Evolutionary conservation across 1,284 basidiomycete species (phyloP).

Genomic region (Cystobasidiaceae sp.): DNA sequence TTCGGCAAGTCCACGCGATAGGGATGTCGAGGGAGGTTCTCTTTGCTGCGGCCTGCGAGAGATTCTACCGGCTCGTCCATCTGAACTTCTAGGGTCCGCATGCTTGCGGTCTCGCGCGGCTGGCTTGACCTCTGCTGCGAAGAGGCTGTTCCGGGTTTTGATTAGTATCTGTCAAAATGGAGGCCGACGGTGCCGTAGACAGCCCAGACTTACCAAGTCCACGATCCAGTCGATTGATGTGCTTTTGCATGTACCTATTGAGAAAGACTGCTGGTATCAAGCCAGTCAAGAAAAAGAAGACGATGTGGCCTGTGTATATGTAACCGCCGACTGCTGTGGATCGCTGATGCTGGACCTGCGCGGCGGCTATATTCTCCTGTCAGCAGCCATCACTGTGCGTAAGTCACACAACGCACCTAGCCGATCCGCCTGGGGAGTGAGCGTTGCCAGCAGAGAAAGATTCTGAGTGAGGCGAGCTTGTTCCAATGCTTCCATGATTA

Average conservation of each 20-base stretch:
- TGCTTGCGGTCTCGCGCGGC: too few species aligned
- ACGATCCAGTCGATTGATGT: background rate
- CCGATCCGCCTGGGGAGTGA: background rate
- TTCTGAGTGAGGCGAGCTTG: background rate
- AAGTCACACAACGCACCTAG: background rate
- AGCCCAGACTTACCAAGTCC: background rate
- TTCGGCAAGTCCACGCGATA: too few species aligned
- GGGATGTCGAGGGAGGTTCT: too few species aligned
- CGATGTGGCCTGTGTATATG: background rate
- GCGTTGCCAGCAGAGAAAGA: background rate
- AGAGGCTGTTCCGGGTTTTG: too few species aligned
- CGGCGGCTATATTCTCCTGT: background rate
- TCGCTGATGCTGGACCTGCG: too few species aligned
- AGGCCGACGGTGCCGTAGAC: too few species aligned
- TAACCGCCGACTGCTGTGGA: background rate
- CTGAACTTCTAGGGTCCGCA: too few species aligned
- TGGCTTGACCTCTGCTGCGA: too few species aligned
- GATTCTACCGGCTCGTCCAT: too few species aligned
- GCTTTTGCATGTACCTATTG: background rate
- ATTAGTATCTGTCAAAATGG: too few species aligned
- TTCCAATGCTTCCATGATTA: background rate
- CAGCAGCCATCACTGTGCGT: background rate
- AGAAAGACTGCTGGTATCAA: background rate
- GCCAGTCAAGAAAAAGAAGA: background rate
- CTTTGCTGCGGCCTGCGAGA: too few species aligned